Percentiles rank a stretch among this genome's conserved stretches.
Conservation (phyloP, 768 basidiomycete species). For the Rubroboletus pulcherrimus region DNA sequence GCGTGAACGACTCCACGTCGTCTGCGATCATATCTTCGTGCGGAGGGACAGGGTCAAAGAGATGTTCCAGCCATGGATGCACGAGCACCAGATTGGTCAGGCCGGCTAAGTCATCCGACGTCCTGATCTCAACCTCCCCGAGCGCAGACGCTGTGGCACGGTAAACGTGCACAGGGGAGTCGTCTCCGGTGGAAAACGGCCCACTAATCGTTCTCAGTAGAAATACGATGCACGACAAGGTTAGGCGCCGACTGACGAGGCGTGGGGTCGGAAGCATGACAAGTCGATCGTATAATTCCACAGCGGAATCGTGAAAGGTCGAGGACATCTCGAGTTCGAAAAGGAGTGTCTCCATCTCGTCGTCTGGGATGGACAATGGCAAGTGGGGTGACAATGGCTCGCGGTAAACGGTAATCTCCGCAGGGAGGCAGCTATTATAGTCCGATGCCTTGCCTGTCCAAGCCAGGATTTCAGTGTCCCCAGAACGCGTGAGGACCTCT, state of each 20-base stretch:
- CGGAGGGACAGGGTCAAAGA: constrained; percentile 14
- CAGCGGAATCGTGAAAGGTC: constrained; percentile 1
- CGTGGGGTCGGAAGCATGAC: constrained; percentile 9
- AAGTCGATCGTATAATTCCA: constrained; percentile 12
- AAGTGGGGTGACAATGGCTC: constrained; percentile 2
- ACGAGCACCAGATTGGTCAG: constrained; percentile 16
- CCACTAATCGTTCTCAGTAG: constrained; percentile 7
- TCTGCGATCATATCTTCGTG: constrained; percentile 19
- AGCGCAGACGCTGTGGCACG: constrained; percentile 11
- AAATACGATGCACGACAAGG: constrained; percentile 14
- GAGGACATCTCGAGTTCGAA: neutral
- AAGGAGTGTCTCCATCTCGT: constrained; percentile 8
- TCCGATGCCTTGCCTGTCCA: constrained; percentile 20
- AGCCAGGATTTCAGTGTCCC: constrained; percentile 12
- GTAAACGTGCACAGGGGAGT: constrained; percentile 4
- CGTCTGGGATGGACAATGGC: constrained; percentile 4
- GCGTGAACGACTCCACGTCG: constrained; percentile 2
- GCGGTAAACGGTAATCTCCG: constrained; percentile 17
- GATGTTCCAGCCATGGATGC: constrained; percentile 16
- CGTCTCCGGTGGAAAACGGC: neutral
- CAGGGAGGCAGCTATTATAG: constrained; percentile 24
- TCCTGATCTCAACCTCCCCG: constrained; percentile 10
- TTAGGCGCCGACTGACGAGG: constrained; percentile 16
- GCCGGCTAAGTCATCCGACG: constrained; percentile 3
- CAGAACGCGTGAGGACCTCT: constrained; percentile 13